These are phyloP conservation scores for Chaetomidium leptoderma DNA, from an alignment of 495 filamentous ascomycete species.

Conservation along the genomic window DNA sequence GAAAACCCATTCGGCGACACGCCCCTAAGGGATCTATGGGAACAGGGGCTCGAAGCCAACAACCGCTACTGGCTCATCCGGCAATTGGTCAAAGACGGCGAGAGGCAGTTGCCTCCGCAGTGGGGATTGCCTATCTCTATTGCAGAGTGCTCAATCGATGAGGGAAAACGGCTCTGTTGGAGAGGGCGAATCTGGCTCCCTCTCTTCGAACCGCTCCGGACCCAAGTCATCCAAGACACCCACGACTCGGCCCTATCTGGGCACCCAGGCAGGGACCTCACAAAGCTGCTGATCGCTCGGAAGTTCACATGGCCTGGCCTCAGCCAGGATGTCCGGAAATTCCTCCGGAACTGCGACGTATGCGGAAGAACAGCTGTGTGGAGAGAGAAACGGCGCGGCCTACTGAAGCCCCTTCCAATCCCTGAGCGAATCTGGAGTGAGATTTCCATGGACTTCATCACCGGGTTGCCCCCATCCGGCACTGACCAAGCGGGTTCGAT, in stretches of 20 bases:
- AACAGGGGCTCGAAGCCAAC: conserved; percentile 1
- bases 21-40: not conserved
- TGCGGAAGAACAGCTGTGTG: not conserved
- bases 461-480: not conserved
- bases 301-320: not conserved
- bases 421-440: not conserved
- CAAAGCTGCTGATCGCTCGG: not conserved
- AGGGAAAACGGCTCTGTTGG: conserved; percentile 1
- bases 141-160: not conserved
- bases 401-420: not conserved
- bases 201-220: not conserved
- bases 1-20: not conserved
- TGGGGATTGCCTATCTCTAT: conserved; percentile 4
- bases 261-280: not conserved
- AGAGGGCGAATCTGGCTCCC: not conserved
- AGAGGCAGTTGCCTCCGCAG: not conserved
- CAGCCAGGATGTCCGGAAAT: conserved; percentile 1
- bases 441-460: conserved; percentile 1
- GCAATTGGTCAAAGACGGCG: not conserved
- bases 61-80: conserved; percentile 7
- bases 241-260: not conserved
- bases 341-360: conserved; percentile 2
- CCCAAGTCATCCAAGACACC: not conserved
- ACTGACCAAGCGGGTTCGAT: not conserved
- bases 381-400: not conserved